These are phyloP conservation scores for Starmerella vaccinii DNA, from an alignment of 805 yeast species.

Conservation along the genomic window DNA sequence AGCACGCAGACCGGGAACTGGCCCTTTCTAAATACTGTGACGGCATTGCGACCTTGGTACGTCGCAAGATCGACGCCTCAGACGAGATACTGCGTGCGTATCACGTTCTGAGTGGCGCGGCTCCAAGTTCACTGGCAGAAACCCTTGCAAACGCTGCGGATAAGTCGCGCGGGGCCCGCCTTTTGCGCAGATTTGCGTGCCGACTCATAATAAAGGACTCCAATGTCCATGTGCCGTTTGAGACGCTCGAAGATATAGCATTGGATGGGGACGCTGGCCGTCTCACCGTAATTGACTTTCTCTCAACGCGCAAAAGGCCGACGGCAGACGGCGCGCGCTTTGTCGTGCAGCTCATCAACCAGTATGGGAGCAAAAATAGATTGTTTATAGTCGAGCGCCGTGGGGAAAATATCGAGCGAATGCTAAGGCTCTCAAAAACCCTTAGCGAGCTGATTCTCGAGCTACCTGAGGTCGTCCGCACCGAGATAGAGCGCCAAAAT, in stretches of 20 bases:
- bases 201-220: not conserved
- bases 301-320: not conserved
- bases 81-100: not conserved
- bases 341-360: not conserved
- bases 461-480: no score
- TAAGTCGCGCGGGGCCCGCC: not conserved
- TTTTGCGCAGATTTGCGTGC: not conserved
- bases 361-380: not conserved
- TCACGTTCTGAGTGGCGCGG: not conserved
- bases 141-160: not conserved
- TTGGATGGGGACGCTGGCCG: not conserved
- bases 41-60: conserved; percentile 5
- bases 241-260: not conserved
- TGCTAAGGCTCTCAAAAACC: not conserved
- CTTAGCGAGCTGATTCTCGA: no score
- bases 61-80: not conserved
- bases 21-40: not conserved
- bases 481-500: no score
- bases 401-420: not conserved
- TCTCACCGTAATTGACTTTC: conserved; percentile 8
- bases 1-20: not conserved
- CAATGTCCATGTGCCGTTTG: not conserved
- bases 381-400: not conserved
- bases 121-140: not conserved
- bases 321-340: not conserved